These are phyloP conservation scores for Trichoderma citrinoviride DNA, from an alignment of 2,329 filamentous ascomycete genomes.

Conservation along the genomic window DNA sequence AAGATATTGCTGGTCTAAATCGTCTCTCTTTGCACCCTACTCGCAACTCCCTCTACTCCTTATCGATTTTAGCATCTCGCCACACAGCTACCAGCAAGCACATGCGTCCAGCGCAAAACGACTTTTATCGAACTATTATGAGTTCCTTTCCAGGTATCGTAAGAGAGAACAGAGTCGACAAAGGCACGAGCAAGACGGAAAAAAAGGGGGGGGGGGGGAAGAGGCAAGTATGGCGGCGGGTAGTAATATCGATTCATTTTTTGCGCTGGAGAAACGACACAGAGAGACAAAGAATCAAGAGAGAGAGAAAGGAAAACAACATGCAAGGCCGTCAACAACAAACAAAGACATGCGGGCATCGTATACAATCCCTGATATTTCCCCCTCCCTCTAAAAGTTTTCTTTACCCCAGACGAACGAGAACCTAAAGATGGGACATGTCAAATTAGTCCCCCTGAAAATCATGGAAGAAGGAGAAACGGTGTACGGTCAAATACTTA, in stretches of 20 bases:
- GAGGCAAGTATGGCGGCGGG: not conserved
- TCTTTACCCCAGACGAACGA: slow-evolving; percentile 68
- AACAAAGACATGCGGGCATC: too few species aligned
- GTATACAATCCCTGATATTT: not conserved
- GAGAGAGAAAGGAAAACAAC: not conserved
- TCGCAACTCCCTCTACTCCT: not conserved
- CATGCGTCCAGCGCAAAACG: slow-evolving; percentile 15
- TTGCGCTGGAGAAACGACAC: not conserved
- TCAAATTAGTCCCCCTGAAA: slow-evolving; percentile 17
- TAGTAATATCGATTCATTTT: not conserved
- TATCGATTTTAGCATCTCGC: slow-evolving; percentile 2
- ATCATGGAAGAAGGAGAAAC: not conserved
- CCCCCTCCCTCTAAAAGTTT: slow-evolving; percentile 52
- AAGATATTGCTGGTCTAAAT: not conserved
- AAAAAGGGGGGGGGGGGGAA: not conserved
- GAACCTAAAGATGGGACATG: slow-evolving; percentile 43
- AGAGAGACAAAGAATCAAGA: not conserved
- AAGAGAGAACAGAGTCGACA: not conserved
- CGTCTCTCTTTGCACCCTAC: not conserved
- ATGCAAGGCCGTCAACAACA: not conserved
- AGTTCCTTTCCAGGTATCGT: not conserved
- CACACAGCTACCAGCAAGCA: not conserved
- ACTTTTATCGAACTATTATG: not conserved
- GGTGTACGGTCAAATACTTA: slow-evolving; percentile 48
- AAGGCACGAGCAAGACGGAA: not conserved